Evolutionary conservation across 352 stramenopile species (phyloP), one percentile per base, ranked within the genome.

Genomic region (Phytophthora multivora): DNA sequence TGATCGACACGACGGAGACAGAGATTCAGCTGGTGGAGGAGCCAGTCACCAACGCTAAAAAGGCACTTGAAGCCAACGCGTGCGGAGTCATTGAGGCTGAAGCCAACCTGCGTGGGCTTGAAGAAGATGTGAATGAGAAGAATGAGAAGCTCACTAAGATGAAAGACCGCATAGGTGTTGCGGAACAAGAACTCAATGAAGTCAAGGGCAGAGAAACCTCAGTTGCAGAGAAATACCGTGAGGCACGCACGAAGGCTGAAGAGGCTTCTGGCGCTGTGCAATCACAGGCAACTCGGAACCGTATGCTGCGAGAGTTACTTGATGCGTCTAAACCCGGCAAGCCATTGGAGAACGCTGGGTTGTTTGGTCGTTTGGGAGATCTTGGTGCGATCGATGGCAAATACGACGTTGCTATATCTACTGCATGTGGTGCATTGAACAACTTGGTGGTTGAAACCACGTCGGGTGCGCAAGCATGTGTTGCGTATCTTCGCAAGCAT

Each of bases 401-500:
- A 51, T 99, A 98, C 69, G 97, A 99, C 74, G 95, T 99, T 28
- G 97, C 98, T 16, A 96, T 99, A 46, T 99, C 96, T 6, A 99
- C 97, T 25, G 97, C 97, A 0, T 99, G 96, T 67, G 85, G 90
- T 31, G 93, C 92, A 51, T 77, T 99, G 3, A 96, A 99, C 66
- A 85, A 99, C 57, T 86, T 99, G 55, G 97, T 99, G 2, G 97
- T 99, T 1, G 92, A 98, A 33, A 98, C 94, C 0, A 98, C 95
- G 0, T 94, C 88, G 8, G 97, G 96, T 2, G 98, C 94, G 0
- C 93, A 99, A 63, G 82, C 86, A 16, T 99, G 97, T 69, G 87
- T 99, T 8, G 86, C 98, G 38, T 99, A 96, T 67, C 73, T 99
- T 4, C 82, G 97, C 30, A 80, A 95, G 60, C 76, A 99, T 65